phyloP scores from a whole-genome alignment of 768 basidiomycete species.

The Podaxis sp. region DNA sequence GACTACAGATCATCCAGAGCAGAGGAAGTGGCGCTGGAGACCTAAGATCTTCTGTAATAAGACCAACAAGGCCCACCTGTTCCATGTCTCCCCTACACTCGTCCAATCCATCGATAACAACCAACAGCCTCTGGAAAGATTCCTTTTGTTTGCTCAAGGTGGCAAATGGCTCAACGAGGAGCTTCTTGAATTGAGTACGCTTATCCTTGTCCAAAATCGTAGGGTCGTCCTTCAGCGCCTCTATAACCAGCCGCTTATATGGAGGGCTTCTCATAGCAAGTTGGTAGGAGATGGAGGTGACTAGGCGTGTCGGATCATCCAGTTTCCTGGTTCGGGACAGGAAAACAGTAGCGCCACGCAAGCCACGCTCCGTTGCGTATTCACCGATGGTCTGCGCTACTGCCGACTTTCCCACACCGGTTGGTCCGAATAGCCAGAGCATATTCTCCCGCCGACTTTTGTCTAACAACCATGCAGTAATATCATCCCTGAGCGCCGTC shows the following conservation, averaged over 20 bases:
- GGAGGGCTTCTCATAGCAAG: not conserved
- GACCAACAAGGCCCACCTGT: conserved; percentile 8
- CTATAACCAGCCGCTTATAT: not conserved
- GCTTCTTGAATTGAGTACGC: not conserved
- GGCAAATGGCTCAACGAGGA: not conserved
- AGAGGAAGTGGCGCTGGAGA: conserved; percentile 1
- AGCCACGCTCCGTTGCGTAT: not conserved
- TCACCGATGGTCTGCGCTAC: not conserved
- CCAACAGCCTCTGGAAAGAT: not conserved
- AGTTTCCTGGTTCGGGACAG: not conserved
- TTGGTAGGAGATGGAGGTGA: not conserved
- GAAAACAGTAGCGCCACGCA: not conserved
- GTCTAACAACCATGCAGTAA: not conserved
- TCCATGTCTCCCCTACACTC: conserved; percentile 13
- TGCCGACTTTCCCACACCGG: not conserved
- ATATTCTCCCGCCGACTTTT: not conserved
- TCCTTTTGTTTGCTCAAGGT: not conserved
- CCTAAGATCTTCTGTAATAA: not conserved
- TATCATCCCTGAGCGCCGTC: not conserved
- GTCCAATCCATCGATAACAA: conserved; percentile 15
- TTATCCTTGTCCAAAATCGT: not conserved
- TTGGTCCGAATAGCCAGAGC: not conserved
- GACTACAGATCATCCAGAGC: conserved; percentile 14
- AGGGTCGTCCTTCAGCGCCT: not conserved
- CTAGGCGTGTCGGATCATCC: not conserved